Percentiles rank a stretch among this genome's conserved stretches.
Evolutionary conservation across 1,284 basidiomycete species (phyloP).

Genomic region (Neonothopanus nambi): DNA sequence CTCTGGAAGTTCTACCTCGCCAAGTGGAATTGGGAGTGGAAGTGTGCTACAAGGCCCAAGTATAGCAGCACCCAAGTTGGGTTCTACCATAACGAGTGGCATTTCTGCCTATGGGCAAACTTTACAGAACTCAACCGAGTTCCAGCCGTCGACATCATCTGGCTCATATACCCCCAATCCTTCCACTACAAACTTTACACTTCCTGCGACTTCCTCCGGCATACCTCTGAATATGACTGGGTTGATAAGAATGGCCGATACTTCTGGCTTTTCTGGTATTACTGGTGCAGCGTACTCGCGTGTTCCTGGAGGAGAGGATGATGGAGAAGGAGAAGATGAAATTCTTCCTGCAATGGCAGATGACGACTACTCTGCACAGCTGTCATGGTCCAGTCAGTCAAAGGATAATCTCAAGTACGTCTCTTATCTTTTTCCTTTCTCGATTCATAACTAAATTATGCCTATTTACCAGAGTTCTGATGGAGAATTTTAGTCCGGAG

Average conservation of each 20-base stretch:
- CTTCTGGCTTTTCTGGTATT: not conserved
- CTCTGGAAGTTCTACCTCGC: conserved; percentile 20
- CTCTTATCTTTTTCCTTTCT: not conserved
- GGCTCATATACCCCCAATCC: not conserved
- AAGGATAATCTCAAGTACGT: conserved; percentile 80
- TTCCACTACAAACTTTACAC: not conserved
- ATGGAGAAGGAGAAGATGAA: conserved; percentile 73
- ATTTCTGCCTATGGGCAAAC: conserved; percentile 10
- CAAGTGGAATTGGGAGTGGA: not conserved
- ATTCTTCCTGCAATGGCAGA: conserved; percentile 80
- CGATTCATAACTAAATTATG: conserved; percentile 4
- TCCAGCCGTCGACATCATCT: not conserved
- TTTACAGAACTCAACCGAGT: not conserved
- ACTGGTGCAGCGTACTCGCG: conserved; percentile 1
- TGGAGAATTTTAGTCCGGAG: conserved; percentile 82
- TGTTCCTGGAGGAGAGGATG: conserved; percentile 37
- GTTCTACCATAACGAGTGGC: conserved; percentile 10
- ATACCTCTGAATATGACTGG: conserved; percentile 1
- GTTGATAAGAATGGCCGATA: not conserved
- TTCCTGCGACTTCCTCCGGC: not conserved
- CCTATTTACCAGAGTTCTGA: conserved; percentile 60
- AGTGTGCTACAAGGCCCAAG: conserved; percentile 11
- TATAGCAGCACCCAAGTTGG: conserved; percentile 9
- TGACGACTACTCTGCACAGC: conserved; percentile 79
- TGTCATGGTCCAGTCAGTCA: conserved; percentile 79